phyloP scores from a whole-genome alignment of 768 basidiomycete species.

The Cyclocybe aegerita region DNA sequence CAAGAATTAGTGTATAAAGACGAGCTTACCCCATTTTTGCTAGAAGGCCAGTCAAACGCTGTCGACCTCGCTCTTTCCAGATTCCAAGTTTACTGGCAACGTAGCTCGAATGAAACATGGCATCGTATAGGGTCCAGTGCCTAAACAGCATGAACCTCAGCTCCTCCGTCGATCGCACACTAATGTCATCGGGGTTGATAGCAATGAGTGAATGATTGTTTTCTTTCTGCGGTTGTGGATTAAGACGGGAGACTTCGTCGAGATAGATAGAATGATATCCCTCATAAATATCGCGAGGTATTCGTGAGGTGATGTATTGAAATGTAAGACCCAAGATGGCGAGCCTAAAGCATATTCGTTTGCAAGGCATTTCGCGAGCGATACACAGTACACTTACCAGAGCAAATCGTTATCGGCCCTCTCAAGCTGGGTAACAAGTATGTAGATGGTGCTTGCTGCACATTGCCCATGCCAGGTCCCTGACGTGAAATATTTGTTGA shows the following conservation, averaged over 20 bases:
- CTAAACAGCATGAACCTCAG: slow-evolving; percentile 92
- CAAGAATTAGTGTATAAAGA: background rate
- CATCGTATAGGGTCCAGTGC: slow-evolving; percentile 98
- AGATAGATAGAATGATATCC: slow-evolving; percentile 74
- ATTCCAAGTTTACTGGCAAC: slow-evolving; percentile 93
- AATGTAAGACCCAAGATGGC: slow-evolving; percentile 92
- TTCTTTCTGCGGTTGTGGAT: slow-evolving; percentile 54
- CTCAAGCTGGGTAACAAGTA: slow-evolving; percentile 88
- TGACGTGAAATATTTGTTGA: slow-evolving; percentile 80
- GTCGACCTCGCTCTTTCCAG: slow-evolving; percentile 94
- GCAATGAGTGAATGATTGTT: slow-evolving; percentile 38
- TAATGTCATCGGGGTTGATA: slow-evolving; percentile 78
- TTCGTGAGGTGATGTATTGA: slow-evolving; percentile 86
- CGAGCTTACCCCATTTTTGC: slow-evolving; percentile 94
- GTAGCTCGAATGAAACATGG: slow-evolving; percentile 97
- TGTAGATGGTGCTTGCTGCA: slow-evolving; percentile 84
- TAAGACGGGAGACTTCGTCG: slow-evolving; percentile 93
- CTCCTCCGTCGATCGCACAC: slow-evolving; percentile 83
- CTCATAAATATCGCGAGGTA: slow-evolving; percentile 87
- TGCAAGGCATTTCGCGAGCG: slow-evolving; percentile 2
- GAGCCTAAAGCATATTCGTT: slow-evolving; percentile 50
- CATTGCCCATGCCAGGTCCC: slow-evolving; percentile 91
- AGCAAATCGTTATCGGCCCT: slow-evolving; percentile 91
- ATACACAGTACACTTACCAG: slow-evolving; percentile 55
- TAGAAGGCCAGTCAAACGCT: slow-evolving; percentile 83